A percentile compares a stretch with the other conserved stretches of the same genome.
Evolutionary conservation across 2,329 filamentous ascomycete genomes (phyloP).

Genomic region (Drechslerella coelobrocha): DNA sequence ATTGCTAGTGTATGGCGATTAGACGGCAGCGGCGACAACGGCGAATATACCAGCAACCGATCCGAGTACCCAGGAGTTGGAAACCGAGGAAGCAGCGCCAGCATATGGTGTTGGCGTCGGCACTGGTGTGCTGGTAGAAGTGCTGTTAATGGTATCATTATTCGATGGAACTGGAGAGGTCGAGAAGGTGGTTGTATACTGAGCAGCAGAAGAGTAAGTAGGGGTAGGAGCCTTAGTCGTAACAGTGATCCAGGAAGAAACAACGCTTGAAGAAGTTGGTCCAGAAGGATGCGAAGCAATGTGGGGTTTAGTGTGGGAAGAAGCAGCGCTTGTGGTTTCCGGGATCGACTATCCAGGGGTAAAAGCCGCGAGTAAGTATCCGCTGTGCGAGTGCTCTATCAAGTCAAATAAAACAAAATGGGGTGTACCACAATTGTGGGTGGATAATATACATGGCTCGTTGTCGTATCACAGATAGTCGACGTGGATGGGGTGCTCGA

Average conservation of each 20-base stretch:
- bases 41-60: constrained; percentile 41
- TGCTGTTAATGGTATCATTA: constrained; percentile 21
- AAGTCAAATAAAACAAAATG: constrained; percentile 11
- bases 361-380: constrained; percentile 40
- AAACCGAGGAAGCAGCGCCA: constrained; percentile 44
- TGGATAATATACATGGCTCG: constrained; percentile 41
- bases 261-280: constrained; percentile 26
- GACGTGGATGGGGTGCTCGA: constrained; percentile 42
- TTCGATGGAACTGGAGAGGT: constrained; percentile 26
- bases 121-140: constrained; percentile 12
- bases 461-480: constrained; percentile 17
- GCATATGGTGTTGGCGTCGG: constrained; percentile 41
- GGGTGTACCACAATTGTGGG: constrained; percentile 42
- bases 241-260: constrained; percentile 42
- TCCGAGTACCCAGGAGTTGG: constrained; percentile 42
- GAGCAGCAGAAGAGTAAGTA: constrained; percentile 38
- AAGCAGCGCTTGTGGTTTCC: constrained; percentile 27
- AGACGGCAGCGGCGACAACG: constrained; percentile 32
- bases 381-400: constrained; percentile 27
- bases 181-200: constrained; percentile 28
- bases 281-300: constrained; percentile 26
- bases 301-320: constrained; percentile 15
- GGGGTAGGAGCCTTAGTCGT: constrained; percentile 37
- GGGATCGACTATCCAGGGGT: constrained; percentile 38
- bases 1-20: constrained; percentile 12